These are phyloP conservation scores for Chaetomiaceae sp. DNA, from an alignment of 2,329 filamentous ascomycete species.

Conservation along the genomic window DNA sequence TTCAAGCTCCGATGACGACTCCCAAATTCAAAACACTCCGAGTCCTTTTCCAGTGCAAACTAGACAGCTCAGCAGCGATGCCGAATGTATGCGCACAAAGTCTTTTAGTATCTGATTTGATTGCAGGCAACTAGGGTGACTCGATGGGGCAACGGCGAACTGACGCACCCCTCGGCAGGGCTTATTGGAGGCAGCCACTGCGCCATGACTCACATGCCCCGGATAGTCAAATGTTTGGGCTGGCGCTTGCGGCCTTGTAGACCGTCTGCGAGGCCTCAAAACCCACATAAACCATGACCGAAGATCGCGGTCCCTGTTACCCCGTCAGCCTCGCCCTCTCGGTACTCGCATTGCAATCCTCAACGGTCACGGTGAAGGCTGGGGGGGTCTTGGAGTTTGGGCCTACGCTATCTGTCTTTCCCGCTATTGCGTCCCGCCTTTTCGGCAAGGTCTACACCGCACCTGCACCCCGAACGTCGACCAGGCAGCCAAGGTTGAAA, in stretches of 20 bases:
- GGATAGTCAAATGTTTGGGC: conserved; percentile 6
- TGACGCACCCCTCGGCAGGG: conserved; percentile 3
- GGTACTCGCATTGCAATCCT: conserved; percentile 13
- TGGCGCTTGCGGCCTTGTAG: conserved; percentile 4
- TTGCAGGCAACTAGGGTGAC: conserved; percentile 12
- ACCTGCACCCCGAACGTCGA: neutral
- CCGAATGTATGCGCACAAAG: neutral
- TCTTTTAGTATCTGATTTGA: conserved; percentile 10
- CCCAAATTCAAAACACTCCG: neutral
- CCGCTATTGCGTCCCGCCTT: neutral
- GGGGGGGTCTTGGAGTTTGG: neutral
- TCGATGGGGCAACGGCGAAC: conserved; percentile 6
- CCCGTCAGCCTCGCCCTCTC: conserved; percentile 4
- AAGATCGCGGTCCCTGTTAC: neutral
- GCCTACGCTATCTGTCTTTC: neutral
- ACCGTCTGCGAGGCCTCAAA: neutral
- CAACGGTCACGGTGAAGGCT: neutral
- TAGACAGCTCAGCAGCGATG: no score
- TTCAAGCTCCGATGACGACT: neutral
- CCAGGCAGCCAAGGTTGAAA: conserved; percentile 9
- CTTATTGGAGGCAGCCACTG: conserved; percentile 14
- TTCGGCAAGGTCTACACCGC: conserved; percentile 1
- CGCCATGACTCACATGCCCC: conserved; percentile 10
- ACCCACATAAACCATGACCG: neutral
- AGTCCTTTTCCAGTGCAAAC: no score